These are phyloP conservation scores for Amoeboradix gromovi DNA, from an alignment of 371 early-diverging fungal species.

Conservation along the genomic window DNA sequence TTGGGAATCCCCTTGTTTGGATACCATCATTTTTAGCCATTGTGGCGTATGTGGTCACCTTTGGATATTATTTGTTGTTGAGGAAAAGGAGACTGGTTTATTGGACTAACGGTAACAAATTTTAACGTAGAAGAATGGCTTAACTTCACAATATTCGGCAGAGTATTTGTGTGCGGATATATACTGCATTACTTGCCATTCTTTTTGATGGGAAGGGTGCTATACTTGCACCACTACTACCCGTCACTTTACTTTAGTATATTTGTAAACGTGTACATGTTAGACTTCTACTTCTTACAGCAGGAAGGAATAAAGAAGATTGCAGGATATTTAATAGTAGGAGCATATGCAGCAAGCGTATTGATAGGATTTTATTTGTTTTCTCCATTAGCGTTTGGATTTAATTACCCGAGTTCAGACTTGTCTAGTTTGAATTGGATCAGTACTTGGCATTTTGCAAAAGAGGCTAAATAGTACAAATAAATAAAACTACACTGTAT, in stretches of 20 bases:
- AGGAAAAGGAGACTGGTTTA: constrained; percentile 34
- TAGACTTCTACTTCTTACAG: constrained; percentile 29
- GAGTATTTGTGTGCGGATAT: constrained; percentile 57
- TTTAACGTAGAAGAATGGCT: neutral
- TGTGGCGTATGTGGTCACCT: constrained; percentile 14
- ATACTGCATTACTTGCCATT: constrained; percentile 86
- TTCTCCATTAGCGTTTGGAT: neutral
- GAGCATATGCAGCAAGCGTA: neutral
- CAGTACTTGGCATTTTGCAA: neutral
- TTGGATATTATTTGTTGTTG: constrained; percentile 25
- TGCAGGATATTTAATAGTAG: neutral
- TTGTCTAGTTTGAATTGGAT: neutral
- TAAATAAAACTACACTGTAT: too few species aligned
- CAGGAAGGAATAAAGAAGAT: neutral
- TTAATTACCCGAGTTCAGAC: neutral
- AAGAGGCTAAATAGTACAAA: neutral
- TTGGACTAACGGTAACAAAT: constrained; percentile 8
- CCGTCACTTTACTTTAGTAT: constrained; percentile 86
- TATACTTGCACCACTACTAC: constrained; percentile 83
- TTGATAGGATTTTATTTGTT: constrained; percentile 1
- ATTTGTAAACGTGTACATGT: constrained; percentile 30
- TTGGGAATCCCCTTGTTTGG: constrained; percentile 92
- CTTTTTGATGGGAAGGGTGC: constrained; percentile 83
- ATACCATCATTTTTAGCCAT: constrained; percentile 32
- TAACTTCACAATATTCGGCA: constrained; percentile 13